phyloP scores from a whole-genome alignment of 345 rosid species.

The Diplotaxis tenuifolia region DNA sequence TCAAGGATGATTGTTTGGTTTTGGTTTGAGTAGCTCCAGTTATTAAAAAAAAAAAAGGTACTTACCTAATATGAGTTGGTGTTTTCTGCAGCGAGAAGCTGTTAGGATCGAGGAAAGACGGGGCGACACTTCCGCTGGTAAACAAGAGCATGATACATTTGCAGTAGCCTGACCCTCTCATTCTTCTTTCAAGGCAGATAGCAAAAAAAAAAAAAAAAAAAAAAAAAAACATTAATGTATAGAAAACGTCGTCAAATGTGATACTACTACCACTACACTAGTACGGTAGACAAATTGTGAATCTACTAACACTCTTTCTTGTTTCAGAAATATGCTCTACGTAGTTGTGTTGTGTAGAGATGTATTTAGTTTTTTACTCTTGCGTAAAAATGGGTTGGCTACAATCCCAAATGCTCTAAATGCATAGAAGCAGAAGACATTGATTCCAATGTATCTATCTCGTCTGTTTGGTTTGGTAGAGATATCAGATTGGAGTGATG shows the following conservation, averaged over 20 bases:
- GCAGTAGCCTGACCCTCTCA: neutral
- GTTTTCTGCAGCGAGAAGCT: slow-evolving; percentile 59
- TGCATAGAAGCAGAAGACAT: too few species aligned
- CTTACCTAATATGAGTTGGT: neutral
- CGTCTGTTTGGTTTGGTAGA: too few species aligned
- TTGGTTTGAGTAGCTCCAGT: too few species aligned
- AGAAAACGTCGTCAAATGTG: neutral
- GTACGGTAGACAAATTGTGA: neutral
- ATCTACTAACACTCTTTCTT: neutral
- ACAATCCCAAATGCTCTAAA: too few species aligned
- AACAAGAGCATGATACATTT: slow-evolving; percentile 71
- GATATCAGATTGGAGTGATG: too few species aligned
- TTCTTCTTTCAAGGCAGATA: neutral
- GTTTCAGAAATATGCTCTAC: neutral
- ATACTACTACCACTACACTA: neutral
- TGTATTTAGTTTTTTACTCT: too few species aligned
- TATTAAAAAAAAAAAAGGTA: too few species aligned
- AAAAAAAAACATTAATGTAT: neutral
- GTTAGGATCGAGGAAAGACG: slow-evolving; percentile 69
- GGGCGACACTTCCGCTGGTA: slow-evolving; percentile 67
- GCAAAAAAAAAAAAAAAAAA: neutral
- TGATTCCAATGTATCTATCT: too few species aligned
- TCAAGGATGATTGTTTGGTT: too few species aligned
- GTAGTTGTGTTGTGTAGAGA: too few species aligned
- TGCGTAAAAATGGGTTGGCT: too few species aligned